These are phyloP conservation scores for Monosporascus ibericus DNA, from an alignment of 2,329 filamentous ascomycete genomes.

Conservation along the genomic window DNA sequence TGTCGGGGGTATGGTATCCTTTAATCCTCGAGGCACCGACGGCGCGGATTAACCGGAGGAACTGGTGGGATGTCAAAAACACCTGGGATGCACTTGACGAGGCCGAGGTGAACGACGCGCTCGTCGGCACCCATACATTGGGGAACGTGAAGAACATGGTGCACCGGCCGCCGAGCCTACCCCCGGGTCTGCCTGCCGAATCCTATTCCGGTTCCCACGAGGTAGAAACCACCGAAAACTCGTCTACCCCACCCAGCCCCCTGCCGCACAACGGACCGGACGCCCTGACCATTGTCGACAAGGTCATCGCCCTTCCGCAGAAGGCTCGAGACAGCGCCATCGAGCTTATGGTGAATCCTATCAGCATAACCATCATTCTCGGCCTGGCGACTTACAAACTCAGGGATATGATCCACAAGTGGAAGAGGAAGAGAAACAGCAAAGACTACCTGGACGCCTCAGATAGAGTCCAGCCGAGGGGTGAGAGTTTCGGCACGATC, in stretches of 20 bases:
- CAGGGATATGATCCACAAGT: slow-evolving; percentile 33
- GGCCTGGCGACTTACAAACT: slow-evolving; percentile 36
- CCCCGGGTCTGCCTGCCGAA: slow-evolving; percentile 24
- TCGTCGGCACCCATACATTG: slow-evolving; percentile 68
- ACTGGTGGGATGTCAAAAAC: slow-evolving; percentile 41
- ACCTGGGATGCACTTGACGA: slow-evolving; percentile 30
- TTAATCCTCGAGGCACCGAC: slow-evolving; percentile 65
- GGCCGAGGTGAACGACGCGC: slow-evolving; percentile 49
- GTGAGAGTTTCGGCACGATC: not conserved
- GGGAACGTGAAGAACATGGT: slow-evolving; percentile 34
- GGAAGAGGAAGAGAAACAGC: slow-evolving; percentile 4
- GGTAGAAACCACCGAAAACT: slow-evolving; percentile 22
- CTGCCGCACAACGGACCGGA: slow-evolving; percentile 24
- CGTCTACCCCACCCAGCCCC: slow-evolving; percentile 25
- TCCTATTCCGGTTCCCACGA: slow-evolving; percentile 13
- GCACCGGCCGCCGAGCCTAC: slow-evolving; percentile 32
- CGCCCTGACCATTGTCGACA: slow-evolving; percentile 40
- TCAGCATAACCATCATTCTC: slow-evolving; percentile 24
- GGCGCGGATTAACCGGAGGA: slow-evolving; percentile 37
- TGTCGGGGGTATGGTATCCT: slow-evolving; percentile 83
- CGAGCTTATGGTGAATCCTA: slow-evolving; percentile 40
- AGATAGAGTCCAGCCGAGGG: not conserved
- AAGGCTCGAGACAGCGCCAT: slow-evolving; percentile 43
- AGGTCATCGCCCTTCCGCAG: slow-evolving; percentile 44
- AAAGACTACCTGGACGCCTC: not conserved